Base-by-base conservation (phyloP, 2,329 filamentous ascomycete species). In the Neoscytalidium dimidiatum region DNA sequence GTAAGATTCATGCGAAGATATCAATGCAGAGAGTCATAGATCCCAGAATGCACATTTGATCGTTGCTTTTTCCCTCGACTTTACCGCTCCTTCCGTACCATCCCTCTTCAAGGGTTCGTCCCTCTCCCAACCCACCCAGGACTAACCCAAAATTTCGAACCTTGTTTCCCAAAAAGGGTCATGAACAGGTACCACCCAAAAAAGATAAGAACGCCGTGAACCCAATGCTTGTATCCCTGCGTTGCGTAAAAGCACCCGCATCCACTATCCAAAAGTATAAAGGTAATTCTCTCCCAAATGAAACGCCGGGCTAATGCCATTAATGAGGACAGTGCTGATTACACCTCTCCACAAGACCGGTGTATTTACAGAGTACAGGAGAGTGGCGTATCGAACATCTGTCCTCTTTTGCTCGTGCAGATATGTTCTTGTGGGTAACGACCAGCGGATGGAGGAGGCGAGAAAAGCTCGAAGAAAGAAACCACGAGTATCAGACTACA, bases 271-370 rank as follows among this genome's bases (percentile, higher is more conserved):
- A 33, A 8, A 33, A 46, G 11, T 3, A 19, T 23, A 28, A 46
- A 23, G 21, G 21, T 23, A 46, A 6, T 23, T 31, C 41, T 7
- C n/a, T 33, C 38, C 56, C 14, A 17, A 58, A 19, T 6, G 35
- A 60, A 60, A 60, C 56, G 41, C 56, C 56, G 19, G 19, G 56
- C 56, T 60, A 41, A 60, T 60, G 56, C 41, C 28, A 60, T 60
- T 60, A 60, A 11, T n/a, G 41, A 17, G 41, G 41, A 60, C 56
- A 60, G 41, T 14, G 29, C n/a, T 3, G 29, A 19, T 19, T 9
- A 26, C 26, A 31, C 9, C 21, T n/a, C 41, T 33, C 29, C 56
- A 21, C n/a, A 29, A 46, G 6, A 4, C 38, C 38, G 43, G 9
- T 31, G 56, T 46, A 31, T 60, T 21, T 60, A 60, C 56, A 60